A percentile compares a stretch with the other conserved stretches of the same genome.
Evolutionary conservation across 2,329 filamentous ascomycete species (phyloP).

Genomic region (Myriosclerotinia scirpicola): DNA sequence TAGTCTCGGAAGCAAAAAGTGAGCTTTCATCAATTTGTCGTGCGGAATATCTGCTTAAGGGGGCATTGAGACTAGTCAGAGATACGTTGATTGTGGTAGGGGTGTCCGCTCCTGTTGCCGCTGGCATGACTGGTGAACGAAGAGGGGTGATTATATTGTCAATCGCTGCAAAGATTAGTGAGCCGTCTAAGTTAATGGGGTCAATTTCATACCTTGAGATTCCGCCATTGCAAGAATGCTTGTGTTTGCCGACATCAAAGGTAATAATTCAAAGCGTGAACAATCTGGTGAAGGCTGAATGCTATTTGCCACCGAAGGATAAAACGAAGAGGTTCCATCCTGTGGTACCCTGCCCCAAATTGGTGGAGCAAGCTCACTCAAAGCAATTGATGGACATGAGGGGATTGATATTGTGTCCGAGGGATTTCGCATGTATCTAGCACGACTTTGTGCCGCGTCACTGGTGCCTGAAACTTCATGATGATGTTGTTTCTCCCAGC

Average conservation of each 20-base stretch:
- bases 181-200: not conserved
- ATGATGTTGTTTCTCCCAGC: conserved; percentile 26
- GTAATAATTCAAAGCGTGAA: conserved; percentile 31
- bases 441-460: conserved; percentile 26
- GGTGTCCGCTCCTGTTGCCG: not conserved
- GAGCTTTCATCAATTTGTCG: conserved; percentile 33
- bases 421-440: conserved; percentile 29
- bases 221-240: conserved; percentile 22
- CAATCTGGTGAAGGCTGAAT: conserved; percentile 32
- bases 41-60: conserved; percentile 26
- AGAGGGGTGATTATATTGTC: not conserved
- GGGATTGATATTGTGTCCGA: conserved; percentile 29
- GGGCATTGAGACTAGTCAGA: conserved; percentile 26
- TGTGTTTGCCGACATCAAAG: conserved; percentile 24
- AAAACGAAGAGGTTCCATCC: conserved; percentile 32
- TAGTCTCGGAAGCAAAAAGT: conserved; percentile 35
- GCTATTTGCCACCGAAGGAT: conserved; percentile 31
- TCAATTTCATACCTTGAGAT: conserved; percentile 14
- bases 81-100: conserved; percentile 27
- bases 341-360: conserved; percentile 31
- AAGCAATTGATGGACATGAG: conserved; percentile 19
- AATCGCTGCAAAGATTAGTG: conserved; percentile 4
- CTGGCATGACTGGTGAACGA: conserved; percentile 3
- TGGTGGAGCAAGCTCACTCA: conserved; percentile 33
- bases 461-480: conserved; percentile 30